Conservation (phyloP, 768 basidiomycete species). For the Roridomyces roridus region DNA sequence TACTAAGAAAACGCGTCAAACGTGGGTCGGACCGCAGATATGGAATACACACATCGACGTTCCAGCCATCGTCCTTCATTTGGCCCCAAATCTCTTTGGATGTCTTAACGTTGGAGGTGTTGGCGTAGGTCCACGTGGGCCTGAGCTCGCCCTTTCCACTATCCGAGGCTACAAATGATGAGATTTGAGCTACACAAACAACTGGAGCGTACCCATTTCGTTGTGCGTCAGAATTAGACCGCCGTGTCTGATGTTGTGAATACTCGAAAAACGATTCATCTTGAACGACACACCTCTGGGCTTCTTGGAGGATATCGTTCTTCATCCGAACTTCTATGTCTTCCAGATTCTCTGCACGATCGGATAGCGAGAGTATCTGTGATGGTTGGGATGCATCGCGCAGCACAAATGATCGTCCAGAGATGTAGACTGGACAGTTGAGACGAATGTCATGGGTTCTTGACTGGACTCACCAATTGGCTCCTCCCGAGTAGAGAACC, state of each 20-base stretch:
- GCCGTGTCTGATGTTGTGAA: slow-evolving; percentile 63
- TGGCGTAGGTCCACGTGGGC: slow-evolving; percentile 94
- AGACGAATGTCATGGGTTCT: background rate
- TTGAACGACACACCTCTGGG: slow-evolving; percentile 55
- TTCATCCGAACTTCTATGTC: slow-evolving; percentile 90
- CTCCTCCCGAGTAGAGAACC: slow-evolving; percentile 98
- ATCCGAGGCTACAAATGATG: slow-evolving; percentile 49
- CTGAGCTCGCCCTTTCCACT: slow-evolving; percentile 81
- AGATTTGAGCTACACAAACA: background rate
- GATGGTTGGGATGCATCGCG: slow-evolving; percentile 87
- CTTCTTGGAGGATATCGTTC: slow-evolving; percentile 89
- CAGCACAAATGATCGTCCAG: slow-evolving; percentile 91
- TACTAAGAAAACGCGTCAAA: slow-evolving; percentile 56
- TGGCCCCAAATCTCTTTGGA: slow-evolving; percentile 85
- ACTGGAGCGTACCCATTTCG: slow-evolving; percentile 68
- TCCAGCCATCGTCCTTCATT: slow-evolving; percentile 86
- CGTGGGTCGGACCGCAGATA: slow-evolving; percentile 5
- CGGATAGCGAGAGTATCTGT: slow-evolving; percentile 79
- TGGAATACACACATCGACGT: slow-evolving; percentile 69
- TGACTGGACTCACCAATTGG: slow-evolving; percentile 73
- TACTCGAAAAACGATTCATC: slow-evolving; percentile 2
- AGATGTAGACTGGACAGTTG: slow-evolving; percentile 70
- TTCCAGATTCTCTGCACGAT: slow-evolving; percentile 94
- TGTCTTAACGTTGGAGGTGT: slow-evolving; percentile 82
- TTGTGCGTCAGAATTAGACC: slow-evolving; percentile 94